Base-by-base conservation (phyloP, 768 basidiomycete species). In the Coprinopsis strossmayeri region DNA sequence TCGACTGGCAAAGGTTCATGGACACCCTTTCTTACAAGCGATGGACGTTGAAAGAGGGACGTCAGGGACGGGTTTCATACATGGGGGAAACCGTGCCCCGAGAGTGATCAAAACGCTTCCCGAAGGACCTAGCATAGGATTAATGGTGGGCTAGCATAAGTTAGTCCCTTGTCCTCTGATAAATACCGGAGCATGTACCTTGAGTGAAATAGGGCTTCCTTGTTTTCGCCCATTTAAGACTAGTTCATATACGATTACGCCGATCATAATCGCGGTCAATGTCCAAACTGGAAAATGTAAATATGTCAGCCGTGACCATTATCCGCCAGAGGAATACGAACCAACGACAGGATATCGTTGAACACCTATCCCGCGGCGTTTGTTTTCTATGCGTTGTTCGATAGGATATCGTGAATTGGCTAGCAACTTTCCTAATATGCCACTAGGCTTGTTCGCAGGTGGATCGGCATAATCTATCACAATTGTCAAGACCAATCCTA, bases 51-150 rank as follows among this genome's bases (percentile, higher is more conserved):
- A 74, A 13, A 72, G 69, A 34, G 82, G 74, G 10, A 90, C 64
- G 9, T 65, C 73, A 25, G 65, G 55, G 5, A 92, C 81, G 3
- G 63, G 55, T 61, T 91, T 93, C 88, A 94, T 94, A 57, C 92
- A 95, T 0, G 93, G 87, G 12, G 90, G 88, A 61, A 93, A 96
- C 23, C 95, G 87, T 20, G 95, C 92, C 2, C 94, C 94, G 44
- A 91, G 69, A 57, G 86, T 79, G 50, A 97, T 90, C 12, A 98
- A 70, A 1, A 85, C 91, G 39, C 82, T 83, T 41, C 76, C 78
- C 0, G 89, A 86, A 2, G 95, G 95, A 2, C 95, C 95, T 15
- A 98, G 72, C 90, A 95, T 91, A 3, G 83, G 82, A 58, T 94
- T 95, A 45, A 92, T 78, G 2, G 77, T 73, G 18, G 90, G 90